Evolutionary conservation across 1,139 yeast genomes (phyloP).

Genomic region (Pichia cactophila): DNA sequence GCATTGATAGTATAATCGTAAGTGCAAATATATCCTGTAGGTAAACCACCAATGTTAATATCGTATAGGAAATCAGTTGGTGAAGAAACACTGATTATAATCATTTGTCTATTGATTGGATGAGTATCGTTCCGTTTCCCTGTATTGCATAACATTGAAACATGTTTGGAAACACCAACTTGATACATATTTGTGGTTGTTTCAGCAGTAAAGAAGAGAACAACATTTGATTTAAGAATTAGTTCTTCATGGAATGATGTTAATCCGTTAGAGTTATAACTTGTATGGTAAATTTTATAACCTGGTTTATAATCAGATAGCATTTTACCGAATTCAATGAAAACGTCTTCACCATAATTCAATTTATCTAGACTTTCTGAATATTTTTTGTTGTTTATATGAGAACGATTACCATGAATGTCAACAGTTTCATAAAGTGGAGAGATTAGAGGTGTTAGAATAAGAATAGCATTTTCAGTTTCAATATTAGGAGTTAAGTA

Average conservation of each 20-base stretch:
- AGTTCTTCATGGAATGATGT: constrained; percentile 51
- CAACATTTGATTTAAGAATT: constrained; percentile 48
- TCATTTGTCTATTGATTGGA: constrained; percentile 41
- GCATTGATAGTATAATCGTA: constrained; percentile 56
- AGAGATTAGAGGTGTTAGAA: constrained; percentile 30
- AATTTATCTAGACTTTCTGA: constrained; percentile 11
- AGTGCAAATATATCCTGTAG: constrained; percentile 53
- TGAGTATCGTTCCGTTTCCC: background rate
- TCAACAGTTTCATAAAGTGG: constrained; percentile 27
- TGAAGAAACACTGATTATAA: constrained; percentile 55
- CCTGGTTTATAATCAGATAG: constrained; percentile 24
- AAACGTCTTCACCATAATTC: constrained; percentile 11
- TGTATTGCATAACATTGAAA: constrained; percentile 30
- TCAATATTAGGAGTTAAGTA: constrained; percentile 7
- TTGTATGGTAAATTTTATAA: constrained; percentile 10
- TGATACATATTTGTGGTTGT: constrained; percentile 61
- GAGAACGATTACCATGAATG: constrained; percentile 21
- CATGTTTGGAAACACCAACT: constrained; percentile 55
- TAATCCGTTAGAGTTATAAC: constrained; percentile 57
- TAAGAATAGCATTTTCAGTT: constrained; percentile 33
- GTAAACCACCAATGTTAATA: constrained; percentile 45
- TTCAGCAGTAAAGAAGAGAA: constrained; percentile 54
- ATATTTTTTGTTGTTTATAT: constrained; percentile 10
- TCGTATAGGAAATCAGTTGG: constrained; percentile 41
- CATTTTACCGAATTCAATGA: constrained; percentile 9